Evolutionary conservation across 192 early-diverging fungal species (phyloP), one percentile per base, ranked within the genome.

Genomic region (Dissophora ornata): DNA sequence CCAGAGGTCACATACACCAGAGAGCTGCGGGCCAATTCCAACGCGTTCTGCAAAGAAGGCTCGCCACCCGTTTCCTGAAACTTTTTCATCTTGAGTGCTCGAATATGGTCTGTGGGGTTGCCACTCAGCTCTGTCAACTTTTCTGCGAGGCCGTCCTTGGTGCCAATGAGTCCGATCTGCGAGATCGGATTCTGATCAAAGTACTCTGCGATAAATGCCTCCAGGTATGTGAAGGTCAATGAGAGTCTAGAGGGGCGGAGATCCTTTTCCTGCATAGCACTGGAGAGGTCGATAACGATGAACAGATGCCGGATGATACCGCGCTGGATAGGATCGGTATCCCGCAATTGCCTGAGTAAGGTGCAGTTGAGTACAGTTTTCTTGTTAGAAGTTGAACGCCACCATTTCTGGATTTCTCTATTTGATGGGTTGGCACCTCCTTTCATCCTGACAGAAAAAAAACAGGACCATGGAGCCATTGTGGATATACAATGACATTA

Each of bases 171-270:
- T 13, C 93, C 90, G 26, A 98, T 82, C 79, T 94, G 94, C 10
- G 91, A 91, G 24, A 99, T 90, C 1, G 97, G 96, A 71, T 99
- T 99, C 70, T 97, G 95, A 82, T 97, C 94, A 74, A 97, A 94
- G 71, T 89, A 99, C 69, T 98, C 96, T n/a, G 67, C 63, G 3
- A 97, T 79, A 66, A 95, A 99, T 40, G 86, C 80, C 50, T 89
- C 90, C 4, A 87, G 74, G 44, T 89, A 82, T 0, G 54, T 80
- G 13, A 96, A 71, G 0, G 90, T 88, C 34, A 90, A 86, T 19
- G 96, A 93, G 22, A 95, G 74, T 30, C 96, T 85, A 34, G 90
- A 90, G 0, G 96, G 96, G 33, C 85, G 83, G 45, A 98, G 84
- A 78, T 96, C 95, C 54, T 88, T 89, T 50, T 96, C 91, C 32